Conservation (phyloP, 352 stramenopile genomes). For the Phytophthora pisi region DNA sequence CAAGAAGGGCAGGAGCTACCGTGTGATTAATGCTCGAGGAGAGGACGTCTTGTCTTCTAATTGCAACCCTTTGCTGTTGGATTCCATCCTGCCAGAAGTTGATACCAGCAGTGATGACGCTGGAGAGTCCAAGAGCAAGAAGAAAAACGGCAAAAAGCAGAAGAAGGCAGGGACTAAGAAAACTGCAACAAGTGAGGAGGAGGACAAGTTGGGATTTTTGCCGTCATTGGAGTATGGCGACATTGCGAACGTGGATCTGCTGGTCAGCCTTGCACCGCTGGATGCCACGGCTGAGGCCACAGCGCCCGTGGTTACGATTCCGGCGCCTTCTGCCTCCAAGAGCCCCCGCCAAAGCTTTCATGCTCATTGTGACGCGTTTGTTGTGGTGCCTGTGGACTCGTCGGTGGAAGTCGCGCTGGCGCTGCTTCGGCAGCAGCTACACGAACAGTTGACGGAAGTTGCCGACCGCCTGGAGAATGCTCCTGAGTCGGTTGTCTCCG, state of each 20-base stretch:
- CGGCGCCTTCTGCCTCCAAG: slow-evolving; percentile 23
- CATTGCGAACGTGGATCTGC: slow-evolving; percentile 53
- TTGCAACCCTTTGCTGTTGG: slow-evolving; percentile 10
- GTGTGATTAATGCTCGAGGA: slow-evolving; percentile 43
- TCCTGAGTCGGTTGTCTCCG: slow-evolving; percentile 3
- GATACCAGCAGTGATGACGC: slow-evolving; percentile 16
- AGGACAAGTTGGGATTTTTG: slow-evolving; percentile 25
- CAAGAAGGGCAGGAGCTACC: slow-evolving; percentile 27
- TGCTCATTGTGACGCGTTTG: slow-evolving; percentile 48
- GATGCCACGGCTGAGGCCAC: slow-evolving; percentile 4
- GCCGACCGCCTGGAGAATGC: slow-evolving; percentile 22
- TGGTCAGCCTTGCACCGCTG: slow-evolving; percentile 43
- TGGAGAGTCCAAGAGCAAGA: slow-evolving; percentile 25
- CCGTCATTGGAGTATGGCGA: slow-evolving; percentile 63
- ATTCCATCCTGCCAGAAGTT: slow-evolving; percentile 15
- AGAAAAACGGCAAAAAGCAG: slow-evolving; percentile 36
- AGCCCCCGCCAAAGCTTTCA: slow-evolving; percentile 14
- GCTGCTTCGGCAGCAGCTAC: slow-evolving; percentile 33
- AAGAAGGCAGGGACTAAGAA: slow-evolving; percentile 43
- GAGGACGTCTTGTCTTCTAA: slow-evolving; percentile 22
- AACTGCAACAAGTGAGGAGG: slow-evolving; percentile 25
- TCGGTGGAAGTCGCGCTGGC: slow-evolving; percentile 11
- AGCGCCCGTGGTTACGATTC: slow-evolving; percentile 46
- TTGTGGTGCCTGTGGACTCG: slow-evolving; percentile 41
- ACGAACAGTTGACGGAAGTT: slow-evolving; percentile 37